Evolutionary conservation across 2,329 filamentous ascomycete species (phyloP).

Genomic region (Calonectria henricotiae): DNA sequence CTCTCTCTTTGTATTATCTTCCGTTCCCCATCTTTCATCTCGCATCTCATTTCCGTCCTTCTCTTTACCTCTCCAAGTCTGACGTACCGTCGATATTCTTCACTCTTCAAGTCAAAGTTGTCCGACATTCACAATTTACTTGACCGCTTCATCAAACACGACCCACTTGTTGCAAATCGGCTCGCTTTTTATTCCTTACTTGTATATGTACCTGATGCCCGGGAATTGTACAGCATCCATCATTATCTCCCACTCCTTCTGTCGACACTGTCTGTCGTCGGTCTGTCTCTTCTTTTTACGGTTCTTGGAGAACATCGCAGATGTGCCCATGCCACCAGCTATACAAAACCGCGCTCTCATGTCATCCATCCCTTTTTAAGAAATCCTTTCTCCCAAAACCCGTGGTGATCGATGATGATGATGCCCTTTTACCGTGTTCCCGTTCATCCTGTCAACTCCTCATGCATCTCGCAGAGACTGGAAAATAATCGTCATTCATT

Average conservation of each 20-base stretch:
- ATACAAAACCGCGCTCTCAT: constrained; percentile 42
- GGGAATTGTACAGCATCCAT: constrained; percentile 45
- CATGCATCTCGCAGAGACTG: constrained; percentile 28
- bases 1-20: constrained; percentile 3
- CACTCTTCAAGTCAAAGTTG: background rate
- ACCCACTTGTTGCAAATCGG: constrained; percentile 32
- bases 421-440: constrained; percentile 36
- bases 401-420: constrained; percentile 41
- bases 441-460: constrained; percentile 38
- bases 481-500: constrained; percentile 47
- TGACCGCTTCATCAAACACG: background rate
- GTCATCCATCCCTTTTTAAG: constrained; percentile 28
- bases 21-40: background rate
- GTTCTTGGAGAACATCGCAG: constrained; percentile 38
- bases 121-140: background rate
- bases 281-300: constrained; percentile 37
- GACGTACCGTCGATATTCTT: background rate
- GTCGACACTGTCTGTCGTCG: constrained; percentile 20
- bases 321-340: constrained; percentile 43
- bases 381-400: constrained; percentile 35
- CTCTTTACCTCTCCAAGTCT: background rate
- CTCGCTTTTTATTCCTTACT: constrained; percentile 40
- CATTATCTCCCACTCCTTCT: constrained; percentile 42
- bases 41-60: background rate
- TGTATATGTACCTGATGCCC: constrained; percentile 47